Conservation (phyloP, 108 stramenopile species). For the Nannochloropsis gaditana region DNA sequence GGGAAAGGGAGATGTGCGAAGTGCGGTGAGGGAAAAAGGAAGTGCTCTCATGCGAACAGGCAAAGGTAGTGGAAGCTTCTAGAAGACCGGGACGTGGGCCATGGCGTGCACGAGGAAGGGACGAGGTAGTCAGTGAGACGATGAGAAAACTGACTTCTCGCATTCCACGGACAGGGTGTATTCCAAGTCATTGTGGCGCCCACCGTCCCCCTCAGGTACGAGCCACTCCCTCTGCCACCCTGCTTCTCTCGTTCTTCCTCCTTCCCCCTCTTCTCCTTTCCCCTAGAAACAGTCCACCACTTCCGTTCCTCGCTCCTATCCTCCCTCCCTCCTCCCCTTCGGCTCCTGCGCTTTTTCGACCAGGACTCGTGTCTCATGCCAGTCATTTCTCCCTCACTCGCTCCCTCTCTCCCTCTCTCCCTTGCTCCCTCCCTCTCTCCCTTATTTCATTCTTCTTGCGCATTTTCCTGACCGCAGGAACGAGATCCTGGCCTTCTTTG, state of each 20-base stretch:
- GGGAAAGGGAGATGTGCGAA: no score
- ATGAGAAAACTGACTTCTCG: no score
- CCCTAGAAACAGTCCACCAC: not conserved
- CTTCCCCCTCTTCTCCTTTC: not conserved
- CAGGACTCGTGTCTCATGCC: no score
- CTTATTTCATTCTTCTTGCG: not conserved
- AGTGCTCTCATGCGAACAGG: no score
- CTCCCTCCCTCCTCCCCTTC: not conserved
- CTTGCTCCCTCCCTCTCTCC: not conserved
- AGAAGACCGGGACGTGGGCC: no score
- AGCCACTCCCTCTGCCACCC: not conserved
- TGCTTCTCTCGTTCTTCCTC: not conserved
- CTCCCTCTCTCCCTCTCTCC: not conserved
- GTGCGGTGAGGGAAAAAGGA: no score
- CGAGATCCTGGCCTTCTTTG: not conserved
- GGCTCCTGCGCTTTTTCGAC: not conserved
- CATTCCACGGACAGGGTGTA: not conserved
- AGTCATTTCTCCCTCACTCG: not conserved
- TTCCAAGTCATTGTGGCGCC: constrained; percentile 17
- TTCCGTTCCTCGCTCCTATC: not conserved
- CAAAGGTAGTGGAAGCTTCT: no score
- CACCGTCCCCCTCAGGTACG: not conserved
- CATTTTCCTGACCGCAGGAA: not conserved
- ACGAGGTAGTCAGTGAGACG: no score
- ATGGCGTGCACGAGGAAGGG: no score